A percentile compares a stretch with the other conserved stretches of the same genome.
phyloP scores from a whole-genome alignment of 768 basidiomycete species.

The Roridomyces roridus region DNA sequence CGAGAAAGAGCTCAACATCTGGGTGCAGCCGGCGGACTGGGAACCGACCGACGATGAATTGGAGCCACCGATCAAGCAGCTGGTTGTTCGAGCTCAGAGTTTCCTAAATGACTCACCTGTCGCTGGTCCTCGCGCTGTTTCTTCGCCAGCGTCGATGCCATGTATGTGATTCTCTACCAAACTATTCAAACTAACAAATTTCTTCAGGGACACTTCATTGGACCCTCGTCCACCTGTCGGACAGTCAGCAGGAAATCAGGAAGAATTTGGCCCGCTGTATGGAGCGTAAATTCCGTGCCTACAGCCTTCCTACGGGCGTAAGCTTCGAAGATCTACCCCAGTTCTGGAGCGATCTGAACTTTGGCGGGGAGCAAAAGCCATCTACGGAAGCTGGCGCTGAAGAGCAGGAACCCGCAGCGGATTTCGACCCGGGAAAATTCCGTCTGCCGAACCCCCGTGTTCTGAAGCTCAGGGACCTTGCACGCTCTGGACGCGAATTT shows the following conservation, averaged over 20 bases:
- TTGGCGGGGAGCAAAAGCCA: conserved; percentile 33
- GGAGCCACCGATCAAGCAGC: conserved; percentile 57
- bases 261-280: conserved; percentile 37
- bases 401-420: neutral
- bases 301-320: conserved; percentile 57
- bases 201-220: conserved; percentile 68
- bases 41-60: conserved; percentile 38
- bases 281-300: conserved; percentile 52
- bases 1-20: conserved; percentile 57
- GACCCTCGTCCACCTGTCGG: conserved; percentile 49
- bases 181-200: neutral
- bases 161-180: conserved; percentile 31
- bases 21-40: conserved; percentile 68
- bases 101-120: conserved; percentile 45
- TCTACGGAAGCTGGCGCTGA: neutral
- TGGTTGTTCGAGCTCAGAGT: conserved; percentile 57
- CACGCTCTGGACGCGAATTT: conserved; percentile 20
- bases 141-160: conserved; percentile 24
- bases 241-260: conserved; percentile 42
- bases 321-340: conserved; percentile 45
- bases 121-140: conserved; percentile 44
- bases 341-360: conserved; percentile 54
- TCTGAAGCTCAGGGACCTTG: conserved; percentile 10
- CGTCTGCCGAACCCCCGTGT: conserved; percentile 6
- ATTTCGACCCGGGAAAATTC: conserved; percentile 21